phyloP scores from a whole-genome alignment of 768 basidiomycete species.

The Vararia minispora region DNA sequence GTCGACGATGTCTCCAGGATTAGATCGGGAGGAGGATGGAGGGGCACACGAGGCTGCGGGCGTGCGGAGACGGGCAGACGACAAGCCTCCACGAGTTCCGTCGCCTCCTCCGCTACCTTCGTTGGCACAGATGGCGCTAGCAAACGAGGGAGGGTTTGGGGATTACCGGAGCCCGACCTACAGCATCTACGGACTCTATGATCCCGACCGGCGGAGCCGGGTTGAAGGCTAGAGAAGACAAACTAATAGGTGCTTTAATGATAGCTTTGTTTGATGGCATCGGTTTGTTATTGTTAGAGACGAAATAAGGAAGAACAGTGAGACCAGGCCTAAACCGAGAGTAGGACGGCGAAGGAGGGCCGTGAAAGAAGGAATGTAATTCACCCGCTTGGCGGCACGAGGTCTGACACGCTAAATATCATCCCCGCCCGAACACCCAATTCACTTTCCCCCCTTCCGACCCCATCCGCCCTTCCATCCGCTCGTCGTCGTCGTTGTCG shows the following conservation, averaged over 20 bases:
- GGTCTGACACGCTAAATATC: too few species aligned
- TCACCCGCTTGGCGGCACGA: too few species aligned
- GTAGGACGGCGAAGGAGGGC: too few species aligned
- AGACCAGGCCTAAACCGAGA: too few species aligned
- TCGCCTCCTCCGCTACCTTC: conserved; percentile 68
- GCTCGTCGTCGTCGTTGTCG: too few species aligned
- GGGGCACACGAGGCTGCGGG: conserved; percentile 21
- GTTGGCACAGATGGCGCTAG: conserved; percentile 66
- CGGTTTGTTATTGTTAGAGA: conserved; percentile 1
- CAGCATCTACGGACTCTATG: conserved; percentile 71
- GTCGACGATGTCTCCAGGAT: background rate
- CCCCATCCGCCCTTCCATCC: too few species aligned
- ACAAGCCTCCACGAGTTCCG: conserved; percentile 69
- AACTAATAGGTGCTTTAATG: conserved; percentile 2
- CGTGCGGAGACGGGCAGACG: conserved; percentile 28
- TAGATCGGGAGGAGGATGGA: conserved; percentile 15
- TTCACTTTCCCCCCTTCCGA: too few species aligned
- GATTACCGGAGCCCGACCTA: conserved; percentile 75
- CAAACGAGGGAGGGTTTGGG: conserved; percentile 49
- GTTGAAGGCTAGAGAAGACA: too few species aligned
- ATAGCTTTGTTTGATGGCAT: background rate
- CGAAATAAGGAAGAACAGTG: conserved; percentile 1
- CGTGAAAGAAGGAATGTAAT: too few species aligned
- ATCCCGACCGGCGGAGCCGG: conserved; percentile 45
- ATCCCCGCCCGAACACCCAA: too few species aligned